Percentiles rank a stretch among this genome's conserved stretches.
Evolutionary conservation across 805 yeast genomes (phyloP).

Genomic region (Metschnikowia colocasiae): DNA sequence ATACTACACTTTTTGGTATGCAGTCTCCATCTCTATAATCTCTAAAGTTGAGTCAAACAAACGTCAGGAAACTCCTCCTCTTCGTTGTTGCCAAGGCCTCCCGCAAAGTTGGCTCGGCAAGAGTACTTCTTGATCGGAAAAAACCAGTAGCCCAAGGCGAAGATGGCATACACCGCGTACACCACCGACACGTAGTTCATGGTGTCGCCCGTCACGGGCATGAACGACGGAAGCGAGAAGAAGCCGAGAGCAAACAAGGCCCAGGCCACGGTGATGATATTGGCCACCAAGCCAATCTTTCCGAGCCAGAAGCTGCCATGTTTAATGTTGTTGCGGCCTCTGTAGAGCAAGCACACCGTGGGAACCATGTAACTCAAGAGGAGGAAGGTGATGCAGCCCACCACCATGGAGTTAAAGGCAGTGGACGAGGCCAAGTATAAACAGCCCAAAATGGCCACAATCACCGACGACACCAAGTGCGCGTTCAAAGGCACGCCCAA

Average conservation of each 20-base stretch:
- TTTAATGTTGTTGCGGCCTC: constrained; percentile 36
- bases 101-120: constrained; percentile 40
- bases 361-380: constrained; percentile 37
- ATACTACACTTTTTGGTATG: background rate
- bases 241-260: constrained; percentile 36
- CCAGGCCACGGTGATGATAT: constrained; percentile 33
- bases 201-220: constrained; percentile 27
- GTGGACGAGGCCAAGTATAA: constrained; percentile 35
- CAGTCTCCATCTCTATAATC: background rate
- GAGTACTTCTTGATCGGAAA: constrained; percentile 38
- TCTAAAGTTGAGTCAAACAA: constrained; percentile 24
- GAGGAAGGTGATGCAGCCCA: constrained; percentile 38
- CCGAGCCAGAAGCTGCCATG: constrained; percentile 44
- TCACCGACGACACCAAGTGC: constrained; percentile 32
- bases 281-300: constrained; percentile 32
- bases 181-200: constrained; percentile 30
- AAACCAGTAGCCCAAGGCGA: constrained; percentile 40
- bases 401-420: constrained; percentile 40
- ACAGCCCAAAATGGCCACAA: constrained; percentile 37
- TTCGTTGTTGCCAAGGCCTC: constrained; percentile 37
- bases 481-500: constrained; percentile 40
- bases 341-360: constrained; percentile 29
- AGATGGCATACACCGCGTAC: constrained; percentile 29
- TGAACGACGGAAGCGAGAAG: constrained; percentile 35
- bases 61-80: constrained; percentile 45